A percentile compares a stretch with the other conserved stretches of the same genome.
These are phyloP conservation scores for Noccaea bulbosa DNA, from an alignment of 345 rosid species.

Conservation along the genomic window DNA sequence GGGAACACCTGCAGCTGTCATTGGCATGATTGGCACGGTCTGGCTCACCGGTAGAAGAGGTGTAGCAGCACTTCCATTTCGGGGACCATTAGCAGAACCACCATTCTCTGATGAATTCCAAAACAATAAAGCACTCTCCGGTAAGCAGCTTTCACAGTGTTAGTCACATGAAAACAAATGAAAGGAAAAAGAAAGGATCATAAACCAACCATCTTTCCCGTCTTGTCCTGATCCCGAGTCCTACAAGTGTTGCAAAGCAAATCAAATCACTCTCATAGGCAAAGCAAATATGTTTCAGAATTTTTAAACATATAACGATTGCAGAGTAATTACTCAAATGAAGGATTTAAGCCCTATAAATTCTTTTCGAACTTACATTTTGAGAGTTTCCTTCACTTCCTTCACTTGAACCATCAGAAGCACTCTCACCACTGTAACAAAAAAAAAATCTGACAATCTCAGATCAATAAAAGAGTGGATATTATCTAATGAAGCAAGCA, in stretches of 20 bases:
- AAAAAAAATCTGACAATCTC: slow-evolving; percentile 29
- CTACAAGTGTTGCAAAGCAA: slow-evolving; percentile 30
- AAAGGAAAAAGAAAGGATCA: slow-evolving; percentile 13
- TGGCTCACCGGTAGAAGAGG: slow-evolving; percentile 55
- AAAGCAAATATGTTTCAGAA: neutral
- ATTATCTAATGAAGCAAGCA: slow-evolving; percentile 14
- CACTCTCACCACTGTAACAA: slow-evolving; percentile 78
- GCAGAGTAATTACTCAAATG: slow-evolving; percentile 5
- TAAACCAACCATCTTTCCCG: slow-evolving; percentile 65
- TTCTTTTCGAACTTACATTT: slow-evolving; percentile 58
- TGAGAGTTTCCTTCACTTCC: slow-evolving; percentile 96
- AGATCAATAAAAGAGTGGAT: slow-evolving; percentile 31
- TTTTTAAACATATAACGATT: no score
- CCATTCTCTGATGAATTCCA: slow-evolving; percentile 70
- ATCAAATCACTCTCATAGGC: slow-evolving; percentile 14
- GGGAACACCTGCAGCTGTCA: slow-evolving; percentile 66
- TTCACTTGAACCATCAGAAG: slow-evolving; percentile 94
- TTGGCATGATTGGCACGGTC: slow-evolving; percentile 63
- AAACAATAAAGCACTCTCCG: slow-evolving; percentile 32
- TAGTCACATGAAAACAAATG: slow-evolving; percentile 12
- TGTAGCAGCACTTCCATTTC: slow-evolving; percentile 66
- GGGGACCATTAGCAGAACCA: slow-evolving; percentile 61
- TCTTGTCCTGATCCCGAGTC: slow-evolving; percentile 84
- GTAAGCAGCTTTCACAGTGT: slow-evolving; percentile 25
- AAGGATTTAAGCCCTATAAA: slow-evolving; percentile 25